A percentile compares a stretch with the other conserved stretches of the same genome.
These are phyloP conservation scores for Lasiodiplodia sp. DNA, from an alignment of 2,329 filamentous ascomycete species.

Conservation along the genomic window DNA sequence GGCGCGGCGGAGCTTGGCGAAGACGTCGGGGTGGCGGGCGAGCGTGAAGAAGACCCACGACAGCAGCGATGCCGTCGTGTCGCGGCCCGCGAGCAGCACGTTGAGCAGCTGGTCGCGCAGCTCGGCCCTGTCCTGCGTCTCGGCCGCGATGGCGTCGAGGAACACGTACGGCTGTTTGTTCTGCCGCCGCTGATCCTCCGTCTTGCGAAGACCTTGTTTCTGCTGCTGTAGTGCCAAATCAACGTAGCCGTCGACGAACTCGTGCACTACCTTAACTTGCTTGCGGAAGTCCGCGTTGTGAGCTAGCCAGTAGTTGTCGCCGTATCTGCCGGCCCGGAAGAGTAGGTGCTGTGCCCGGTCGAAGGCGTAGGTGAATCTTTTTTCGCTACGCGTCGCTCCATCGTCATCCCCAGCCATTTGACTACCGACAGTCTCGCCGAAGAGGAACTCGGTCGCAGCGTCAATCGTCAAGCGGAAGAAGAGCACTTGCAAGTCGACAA, in stretches of 20 bases:
- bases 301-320: slow-evolving; percentile 42
- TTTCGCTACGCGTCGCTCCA: not conserved
- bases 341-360: not conserved
- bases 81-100: slow-evolving; percentile 50
- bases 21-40: slow-evolving; percentile 48
- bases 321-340: slow-evolving; percentile 46
- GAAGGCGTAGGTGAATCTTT: not conserved
- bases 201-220: slow-evolving; percentile 33
- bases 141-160: slow-evolving; percentile 54
- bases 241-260: slow-evolving; percentile 55
- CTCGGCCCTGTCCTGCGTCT: slow-evolving; percentile 52
- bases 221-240: slow-evolving; percentile 52
- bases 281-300: not conserved
- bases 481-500: slow-evolving; percentile 48
- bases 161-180: slow-evolving; percentile 49
- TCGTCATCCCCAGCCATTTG: not conserved
- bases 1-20: slow-evolving; percentile 45
- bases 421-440: slow-evolving; percentile 41
- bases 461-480: slow-evolving; percentile 59
- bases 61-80: slow-evolving; percentile 49
- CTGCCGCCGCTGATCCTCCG: slow-evolving; percentile 36
- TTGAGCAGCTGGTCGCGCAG: slow-evolving; percentile 56
- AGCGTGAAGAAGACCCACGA: slow-evolving; percentile 50
- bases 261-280: slow-evolving; percentile 36
- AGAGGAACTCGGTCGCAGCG: slow-evolving; percentile 57